phyloP scores from a whole-genome alignment of 192 early-diverging fungal species.

The Coemansia pectinata region DNA sequence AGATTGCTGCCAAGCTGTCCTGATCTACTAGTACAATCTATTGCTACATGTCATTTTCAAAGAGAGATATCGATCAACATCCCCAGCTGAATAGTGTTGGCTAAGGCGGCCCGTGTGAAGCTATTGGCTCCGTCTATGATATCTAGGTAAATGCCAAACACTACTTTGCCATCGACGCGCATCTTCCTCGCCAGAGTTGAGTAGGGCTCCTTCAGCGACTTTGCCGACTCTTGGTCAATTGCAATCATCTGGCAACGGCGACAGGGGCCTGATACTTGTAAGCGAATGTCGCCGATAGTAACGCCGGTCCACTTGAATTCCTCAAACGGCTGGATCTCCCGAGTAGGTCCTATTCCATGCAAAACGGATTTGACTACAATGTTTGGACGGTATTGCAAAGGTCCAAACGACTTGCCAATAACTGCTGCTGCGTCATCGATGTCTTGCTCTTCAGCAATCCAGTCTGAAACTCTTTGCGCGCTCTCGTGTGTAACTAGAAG shows the following conservation, averaged over 20 bases:
- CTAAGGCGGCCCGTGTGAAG: neutral
- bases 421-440: neutral
- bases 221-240: slow-evolving; percentile 64
- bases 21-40: neutral
- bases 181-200: slow-evolving; percentile 52
- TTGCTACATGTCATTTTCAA: neutral
- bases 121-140: no score
- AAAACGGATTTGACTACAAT: slow-evolving; percentile 57
- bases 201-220: slow-evolving; percentile 64
- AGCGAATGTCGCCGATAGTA: neutral
- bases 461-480: slow-evolving; percentile 56
- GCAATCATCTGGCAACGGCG: slow-evolving; percentile 76
- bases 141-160: slow-evolving; percentile 52
- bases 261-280: slow-evolving; percentile 62
- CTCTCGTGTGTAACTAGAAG: slow-evolving; percentile 65
- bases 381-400: slow-evolving; percentile 69
- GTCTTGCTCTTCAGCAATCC: slow-evolving; percentile 50
- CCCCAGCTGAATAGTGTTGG: neutral
- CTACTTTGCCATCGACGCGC: slow-evolving; percentile 45
- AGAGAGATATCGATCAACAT: neutral
- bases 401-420: slow-evolving; percentile 13
- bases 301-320: slow-evolving; percentile 64
- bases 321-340: slow-evolving; percentile 56
- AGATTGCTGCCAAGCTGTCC: slow-evolving; percentile 22
- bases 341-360: slow-evolving; percentile 32